Evolutionary conservation across 148 eudicot species (phyloP), one percentile per base, ranked within the genome.

Genomic region (Tetragonia tetragonoides): DNA sequence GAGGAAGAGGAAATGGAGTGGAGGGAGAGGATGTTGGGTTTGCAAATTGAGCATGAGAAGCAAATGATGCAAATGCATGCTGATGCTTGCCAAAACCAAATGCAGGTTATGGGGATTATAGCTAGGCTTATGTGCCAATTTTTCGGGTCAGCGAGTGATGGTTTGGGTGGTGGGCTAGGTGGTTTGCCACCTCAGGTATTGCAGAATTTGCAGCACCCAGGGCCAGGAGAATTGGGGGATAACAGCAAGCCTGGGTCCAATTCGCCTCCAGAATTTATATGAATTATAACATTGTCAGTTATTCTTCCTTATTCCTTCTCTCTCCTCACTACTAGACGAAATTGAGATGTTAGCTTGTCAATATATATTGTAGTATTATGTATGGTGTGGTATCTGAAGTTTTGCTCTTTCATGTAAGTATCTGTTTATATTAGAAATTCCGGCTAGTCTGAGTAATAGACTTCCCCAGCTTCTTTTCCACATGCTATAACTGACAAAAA

Each of bases 1-100:
- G 98, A 88, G 79, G 93, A 89, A 70, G 94, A 91, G 73, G 93
- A 93, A 79, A 83, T 90, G 89, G 90, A 84, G 76, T 93, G 96
- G 98, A 93, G 88, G 84, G 96, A 90, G 88, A 88, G 89, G 54
- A 74, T 90, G 89, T 69, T 91, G 63, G 83, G 82, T 2, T 68
- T 90, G 90, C 97, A 92, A 76, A 78, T 92, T 66, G 97, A 94
- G 53, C 98, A 94, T 64, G 97, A 94, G 89, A 94, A 92, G 86
- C 95, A 88, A 64, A 92, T 92, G 92, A 86, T 94, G 91, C 93
- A 94, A 82, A 83, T 92, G 87, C 93, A 94, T 34, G 91, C 86
- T 38, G 87, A 94, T 76, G 88, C 95, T 87, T 94, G 95, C 75
- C 97, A 94, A 66, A 91, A 89, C 64, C 98, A 94, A 77, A 75